Evolutionary conservation across 2,329 filamentous ascomycete genomes (phyloP).

Genomic region (Cladophialophora immunda): DNA sequence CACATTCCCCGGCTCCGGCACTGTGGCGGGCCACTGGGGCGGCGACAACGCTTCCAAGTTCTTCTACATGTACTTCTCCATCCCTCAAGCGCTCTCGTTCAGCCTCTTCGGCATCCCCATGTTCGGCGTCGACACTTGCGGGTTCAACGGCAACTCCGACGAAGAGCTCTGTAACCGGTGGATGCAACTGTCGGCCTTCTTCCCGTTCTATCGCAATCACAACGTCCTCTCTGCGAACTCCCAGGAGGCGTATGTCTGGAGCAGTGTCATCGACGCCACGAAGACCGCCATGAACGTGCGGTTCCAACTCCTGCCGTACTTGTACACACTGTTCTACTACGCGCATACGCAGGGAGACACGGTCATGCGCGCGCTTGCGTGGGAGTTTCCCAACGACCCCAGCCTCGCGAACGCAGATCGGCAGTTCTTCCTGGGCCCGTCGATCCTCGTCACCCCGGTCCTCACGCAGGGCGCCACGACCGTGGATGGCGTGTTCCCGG

Average conservation of each 20-base stretch:
- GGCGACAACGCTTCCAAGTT: conserved; percentile 77
- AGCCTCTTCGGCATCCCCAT: conserved; percentile 78
- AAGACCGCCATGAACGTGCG: conserved; percentile 74
- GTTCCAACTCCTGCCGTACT: conserved; percentile 75
- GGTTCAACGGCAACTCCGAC: conserved; percentile 73
- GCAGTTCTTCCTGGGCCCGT: conserved; percentile 75
- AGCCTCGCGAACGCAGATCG: conserved; percentile 71
- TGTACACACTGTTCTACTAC: conserved; percentile 76
- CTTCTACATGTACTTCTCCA: conserved; percentile 78
- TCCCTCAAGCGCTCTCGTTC: conserved; percentile 79
- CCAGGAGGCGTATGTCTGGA: conserved; percentile 78
- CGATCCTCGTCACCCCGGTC: conserved; percentile 73
- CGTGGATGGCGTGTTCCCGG: conserved; percentile 75
- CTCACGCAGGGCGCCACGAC: conserved; percentile 67
- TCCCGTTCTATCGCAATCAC: conserved; percentile 82
- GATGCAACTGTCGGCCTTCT: conserved; percentile 78
- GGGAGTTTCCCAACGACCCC: conserved; percentile 76
- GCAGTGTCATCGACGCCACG: conserved; percentile 70
- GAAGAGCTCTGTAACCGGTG: conserved; percentile 77
- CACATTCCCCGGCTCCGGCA: conserved; percentile 80
- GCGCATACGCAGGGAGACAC: conserved; percentile 73
- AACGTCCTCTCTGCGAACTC: conserved; percentile 67
- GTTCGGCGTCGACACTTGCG: conserved; percentile 76
- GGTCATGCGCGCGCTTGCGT: conserved; percentile 75
- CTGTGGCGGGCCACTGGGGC: conserved; percentile 83